phyloP scores from a whole-genome alignment of 2,329 filamentous ascomycete species.

The Pseudogymnoascus sp. region DNA sequence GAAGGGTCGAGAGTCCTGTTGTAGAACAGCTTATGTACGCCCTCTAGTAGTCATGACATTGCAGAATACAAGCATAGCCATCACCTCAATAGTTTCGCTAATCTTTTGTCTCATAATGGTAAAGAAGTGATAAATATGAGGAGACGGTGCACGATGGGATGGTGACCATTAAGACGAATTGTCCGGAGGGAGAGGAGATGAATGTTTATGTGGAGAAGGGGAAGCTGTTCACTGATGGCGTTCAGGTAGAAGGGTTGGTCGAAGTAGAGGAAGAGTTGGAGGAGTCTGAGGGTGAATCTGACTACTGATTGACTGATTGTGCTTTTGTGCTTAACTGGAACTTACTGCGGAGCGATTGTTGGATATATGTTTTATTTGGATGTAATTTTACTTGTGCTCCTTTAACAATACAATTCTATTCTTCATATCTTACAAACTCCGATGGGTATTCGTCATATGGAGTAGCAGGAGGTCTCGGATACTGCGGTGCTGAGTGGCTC shows the following conservation, averaged over 20 bases:
- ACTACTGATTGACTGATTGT: no score
- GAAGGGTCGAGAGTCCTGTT: no score
- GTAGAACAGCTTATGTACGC: not conserved
- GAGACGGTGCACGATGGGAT: not conserved
- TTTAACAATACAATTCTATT: not conserved
- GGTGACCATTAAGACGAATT: not conserved
- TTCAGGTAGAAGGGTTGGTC: slow-evolving; percentile 28
- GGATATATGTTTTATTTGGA: not conserved
- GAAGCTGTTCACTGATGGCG: not conserved
- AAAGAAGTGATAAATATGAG: not conserved
- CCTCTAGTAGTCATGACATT: not conserved
- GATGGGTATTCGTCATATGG: no score
- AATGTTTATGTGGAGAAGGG: slow-evolving; percentile 8
- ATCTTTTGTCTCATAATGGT: not conserved
- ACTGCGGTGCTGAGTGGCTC: no score
- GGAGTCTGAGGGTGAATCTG: slow-evolving; percentile 26
- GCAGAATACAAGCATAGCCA: not conserved
- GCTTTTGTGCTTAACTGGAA: not conserved
- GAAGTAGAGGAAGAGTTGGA: slow-evolving; percentile 35
- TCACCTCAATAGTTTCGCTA: not conserved
- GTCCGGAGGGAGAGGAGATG: not conserved
- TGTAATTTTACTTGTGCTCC: not conserved
- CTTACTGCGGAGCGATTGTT: not conserved
- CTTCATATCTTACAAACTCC: not conserved
- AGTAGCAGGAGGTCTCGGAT: no score